These are phyloP conservation scores for Polytolypa hystricis DNA, from an alignment of 2,329 filamentous ascomycete genomes.

Conservation along the genomic window DNA sequence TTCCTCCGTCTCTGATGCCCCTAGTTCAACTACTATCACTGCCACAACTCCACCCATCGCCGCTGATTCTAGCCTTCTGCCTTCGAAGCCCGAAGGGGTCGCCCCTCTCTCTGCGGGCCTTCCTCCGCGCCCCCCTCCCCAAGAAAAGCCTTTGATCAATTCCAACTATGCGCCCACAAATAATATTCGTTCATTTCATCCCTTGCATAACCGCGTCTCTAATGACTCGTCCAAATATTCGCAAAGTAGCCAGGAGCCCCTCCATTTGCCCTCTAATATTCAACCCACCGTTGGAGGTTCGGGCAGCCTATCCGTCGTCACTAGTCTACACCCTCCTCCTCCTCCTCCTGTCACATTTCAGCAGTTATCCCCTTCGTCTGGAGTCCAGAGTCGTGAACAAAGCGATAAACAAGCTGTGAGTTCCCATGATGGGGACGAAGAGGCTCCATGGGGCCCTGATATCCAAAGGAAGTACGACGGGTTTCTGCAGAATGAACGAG, in stretches of 20 bases:
- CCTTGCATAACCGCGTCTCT: slow-evolving; percentile 21
- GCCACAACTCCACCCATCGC: slow-evolving; percentile 16
- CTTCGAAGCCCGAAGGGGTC: slow-evolving; percentile 22
- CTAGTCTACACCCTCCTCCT: slow-evolving; percentile 29
- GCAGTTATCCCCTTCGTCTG: too few relatives aligned
- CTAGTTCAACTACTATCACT: slow-evolving; percentile 16
- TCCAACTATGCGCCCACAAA: slow-evolving; percentile 28
- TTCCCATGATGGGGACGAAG: slow-evolving; percentile 24
- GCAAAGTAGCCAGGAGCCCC: slow-evolving; percentile 26
- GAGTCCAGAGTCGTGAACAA: too few relatives aligned
- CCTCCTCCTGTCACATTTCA: slow-evolving; percentile 33
- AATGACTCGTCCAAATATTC: slow-evolving; percentile 12
- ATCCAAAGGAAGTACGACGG: slow-evolving; percentile 40
- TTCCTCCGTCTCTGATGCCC: slow-evolving; percentile 21
- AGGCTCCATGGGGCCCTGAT: slow-evolving; percentile 38
- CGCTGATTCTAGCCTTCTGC: slow-evolving; percentile 19
- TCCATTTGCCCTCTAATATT: slow-evolving; percentile 13
- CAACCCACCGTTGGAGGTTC: too few relatives aligned
- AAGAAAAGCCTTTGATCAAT: slow-evolving; percentile 31
- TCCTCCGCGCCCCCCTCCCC: slow-evolving; percentile 35
- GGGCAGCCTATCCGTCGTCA: slow-evolving; percentile 22
- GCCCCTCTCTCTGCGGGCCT: slow-evolving; percentile 28
- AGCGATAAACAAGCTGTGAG: too few relatives aligned
- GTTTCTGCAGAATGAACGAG: slow-evolving; percentile 39
- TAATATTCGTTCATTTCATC: slow-evolving; percentile 31